Conservation (phyloP, 345 rosid species). For the Mercurialis annua region DNA sequence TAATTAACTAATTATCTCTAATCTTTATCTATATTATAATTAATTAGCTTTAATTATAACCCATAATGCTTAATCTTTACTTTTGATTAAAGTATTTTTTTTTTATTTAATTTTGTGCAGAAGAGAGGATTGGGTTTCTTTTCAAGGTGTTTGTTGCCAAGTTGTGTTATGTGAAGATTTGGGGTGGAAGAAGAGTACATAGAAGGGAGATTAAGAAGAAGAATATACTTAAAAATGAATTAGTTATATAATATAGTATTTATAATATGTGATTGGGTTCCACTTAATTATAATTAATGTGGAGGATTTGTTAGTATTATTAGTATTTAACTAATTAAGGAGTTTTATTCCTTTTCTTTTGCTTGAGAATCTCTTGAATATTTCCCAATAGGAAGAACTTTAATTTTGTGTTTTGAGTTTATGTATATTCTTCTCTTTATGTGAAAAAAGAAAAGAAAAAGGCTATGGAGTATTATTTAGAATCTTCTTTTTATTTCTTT, state of each 20-base stretch:
- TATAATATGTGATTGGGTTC: neutral
- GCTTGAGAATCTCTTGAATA: neutral
- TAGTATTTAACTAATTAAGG: neutral
- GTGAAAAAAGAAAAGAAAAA: neutral
- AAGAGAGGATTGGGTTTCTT: conserved; percentile 69
- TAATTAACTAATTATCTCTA: neutral
- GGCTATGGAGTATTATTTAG: neutral
- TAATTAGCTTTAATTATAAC: neutral
- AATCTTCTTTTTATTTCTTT: neutral
- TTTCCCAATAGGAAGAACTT: neutral
- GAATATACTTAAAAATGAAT: neutral
- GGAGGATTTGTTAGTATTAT: neutral
- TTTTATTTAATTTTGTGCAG: conserved; percentile 38
- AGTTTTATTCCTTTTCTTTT: neutral
- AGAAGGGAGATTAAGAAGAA: neutral
- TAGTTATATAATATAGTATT: neutral
- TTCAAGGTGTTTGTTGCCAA: conserved; percentile 74
- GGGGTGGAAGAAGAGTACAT: conserved; percentile 1
- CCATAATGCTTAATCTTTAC: neutral
- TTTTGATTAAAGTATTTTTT: neutral
- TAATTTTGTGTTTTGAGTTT: neutral
- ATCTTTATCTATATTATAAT: neutral
- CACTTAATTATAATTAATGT: neutral
- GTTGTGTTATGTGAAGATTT: conserved; percentile 20
- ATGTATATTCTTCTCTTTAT: conserved; percentile 9